A percentile compares a stretch with the other conserved stretches of the same genome.
phyloP scores from a whole-genome alignment of 345 rosid species.

The Draba incana region DNA sequence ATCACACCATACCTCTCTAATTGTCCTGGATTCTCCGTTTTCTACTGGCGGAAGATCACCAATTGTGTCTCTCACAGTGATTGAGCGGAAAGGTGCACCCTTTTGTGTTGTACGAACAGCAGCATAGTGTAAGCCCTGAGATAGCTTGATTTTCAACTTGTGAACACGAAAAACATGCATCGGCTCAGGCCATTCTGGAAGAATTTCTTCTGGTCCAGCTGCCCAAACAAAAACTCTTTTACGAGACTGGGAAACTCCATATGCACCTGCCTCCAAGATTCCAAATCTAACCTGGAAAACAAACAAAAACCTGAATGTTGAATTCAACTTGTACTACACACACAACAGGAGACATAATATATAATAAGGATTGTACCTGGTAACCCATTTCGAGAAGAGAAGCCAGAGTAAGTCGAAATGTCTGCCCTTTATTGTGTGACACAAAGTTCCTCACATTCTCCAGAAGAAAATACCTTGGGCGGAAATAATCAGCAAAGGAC shows the following conservation, averaged over 20 bases:
- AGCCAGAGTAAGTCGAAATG: constrained; percentile 78
- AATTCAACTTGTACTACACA: too few species aligned
- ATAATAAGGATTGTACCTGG: constrained; percentile 44
- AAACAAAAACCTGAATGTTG: too few species aligned
- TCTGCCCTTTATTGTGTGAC: constrained; percentile 80
- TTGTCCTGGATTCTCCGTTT: constrained; percentile 64
- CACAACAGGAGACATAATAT: constrained; percentile 3
- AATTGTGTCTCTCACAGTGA: constrained; percentile 90
- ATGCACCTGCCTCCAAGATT: constrained; percentile 90
- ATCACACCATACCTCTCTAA: constrained; percentile 48
- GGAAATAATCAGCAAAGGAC: constrained; percentile 82
- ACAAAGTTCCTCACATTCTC: constrained; percentile 91
- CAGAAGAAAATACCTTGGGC: constrained; percentile 85
- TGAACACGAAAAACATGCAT: constrained; percentile 85
- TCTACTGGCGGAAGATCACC: constrained; percentile 80
- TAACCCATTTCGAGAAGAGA: constrained; percentile 64
- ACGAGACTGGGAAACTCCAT: constrained; percentile 85
- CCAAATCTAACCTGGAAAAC: constrained; percentile 83
- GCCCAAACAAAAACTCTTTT: constrained; percentile 96
- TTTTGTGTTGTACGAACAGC: constrained; percentile 71
- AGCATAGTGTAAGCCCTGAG: constrained; percentile 57
- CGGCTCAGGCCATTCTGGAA: constrained; percentile 99
- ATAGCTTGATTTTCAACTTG: constrained; percentile 58
- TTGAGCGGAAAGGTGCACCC: constrained; percentile 91
- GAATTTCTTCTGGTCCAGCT: constrained; percentile 77